Evolutionary conservation across 1,139 yeast genomes (phyloP), one percentile per base, ranked within the genome.

Genomic region (Meyerozyma carpophila): DNA sequence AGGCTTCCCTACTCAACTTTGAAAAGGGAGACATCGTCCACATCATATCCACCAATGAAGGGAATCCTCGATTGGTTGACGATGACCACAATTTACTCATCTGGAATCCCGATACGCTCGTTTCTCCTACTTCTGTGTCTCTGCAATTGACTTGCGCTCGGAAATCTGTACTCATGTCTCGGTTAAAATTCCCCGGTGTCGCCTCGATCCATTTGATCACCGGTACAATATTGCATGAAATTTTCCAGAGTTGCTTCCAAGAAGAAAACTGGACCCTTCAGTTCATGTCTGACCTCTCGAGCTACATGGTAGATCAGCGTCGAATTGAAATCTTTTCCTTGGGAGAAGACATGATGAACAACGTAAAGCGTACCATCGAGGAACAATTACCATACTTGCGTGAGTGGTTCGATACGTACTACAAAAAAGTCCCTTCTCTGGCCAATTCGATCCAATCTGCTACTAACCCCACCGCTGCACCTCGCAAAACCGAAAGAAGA

Each of bases 51-150:
- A 70, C 74, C 1, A 68, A 73, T 43, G 64, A 72, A 8, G 42
- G 39, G 16, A 56, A 54, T 36, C 71, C 72, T 1, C 61, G 61
- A 36, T 48, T 70, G 8, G 75, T 86, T 4, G 88, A 85, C 48
- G 79, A 79, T 47, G 64, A 73, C 27, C 75, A 74, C 40, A 82
- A 85, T 52, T 60, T 90, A 24, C 62, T 91, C 32, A 75, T 93
- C 21, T 75, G 94, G 75, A 80, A 87, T 52, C 98, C 98, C 0
- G 98, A 93, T 58, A 65, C 79, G 2, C 65, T 93, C 11, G 68
- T 93, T 1, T 79, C 96, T 0, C 90, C 96, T 4, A 93, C 98
- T 0, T 70, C 84, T 4, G 78, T 90, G 1, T 84, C 97, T 0
- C 87, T 83, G 43, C 85, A 93, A 3, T 65, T 88, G 34, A 71